phyloP scores from a whole-genome alignment of 2,329 filamentous ascomycete genomes.

The Neonectria coccinea region DNA sequence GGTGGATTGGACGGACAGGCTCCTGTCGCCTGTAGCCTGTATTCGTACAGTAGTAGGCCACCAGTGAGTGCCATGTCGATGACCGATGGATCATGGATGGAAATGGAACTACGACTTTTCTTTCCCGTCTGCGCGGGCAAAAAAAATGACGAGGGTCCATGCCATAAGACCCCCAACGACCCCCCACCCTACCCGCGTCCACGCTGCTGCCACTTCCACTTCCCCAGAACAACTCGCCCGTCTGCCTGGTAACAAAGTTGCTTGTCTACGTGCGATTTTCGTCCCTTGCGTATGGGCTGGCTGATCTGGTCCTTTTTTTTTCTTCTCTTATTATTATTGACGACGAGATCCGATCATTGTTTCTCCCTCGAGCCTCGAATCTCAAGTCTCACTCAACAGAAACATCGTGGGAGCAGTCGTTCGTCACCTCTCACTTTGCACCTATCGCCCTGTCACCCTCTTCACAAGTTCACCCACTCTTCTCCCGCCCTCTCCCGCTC shows the following conservation, averaged over 20 bases:
- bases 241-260: constrained; percentile 4
- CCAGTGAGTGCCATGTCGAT: constrained; percentile 6
- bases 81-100: constrained; percentile 3
- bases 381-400: constrained; percentile 4
- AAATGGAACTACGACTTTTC: constrained; percentile 16
- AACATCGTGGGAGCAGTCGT: constrained; percentile 12
- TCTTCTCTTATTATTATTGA: constrained; percentile 2
- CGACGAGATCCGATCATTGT: background rate
- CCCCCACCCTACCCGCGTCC: constrained; percentile 36
- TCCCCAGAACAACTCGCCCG: constrained; percentile 32
- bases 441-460: constrained; percentile 4
- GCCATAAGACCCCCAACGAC: constrained; percentile 33
- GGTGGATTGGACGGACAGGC: background rate
- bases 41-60: too few species aligned
- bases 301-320: constrained; percentile 1
- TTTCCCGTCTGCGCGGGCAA: background rate
- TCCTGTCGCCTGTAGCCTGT: background rate
- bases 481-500: constrained; percentile 16
- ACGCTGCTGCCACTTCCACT: constrained; percentile 29
- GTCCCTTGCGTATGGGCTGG: constrained; percentile 18
- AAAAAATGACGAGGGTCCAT: constrained; percentile 18
- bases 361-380: background rate
- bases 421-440: constrained; percentile 8
- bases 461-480: constrained; percentile 10
- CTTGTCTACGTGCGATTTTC: constrained; percentile 13